Percentiles rank a stretch among this genome's conserved stretches.
phyloP scores from a whole-genome alignment of 495 filamentous ascomycete species.

The Gamarada debralockiae region DNA sequence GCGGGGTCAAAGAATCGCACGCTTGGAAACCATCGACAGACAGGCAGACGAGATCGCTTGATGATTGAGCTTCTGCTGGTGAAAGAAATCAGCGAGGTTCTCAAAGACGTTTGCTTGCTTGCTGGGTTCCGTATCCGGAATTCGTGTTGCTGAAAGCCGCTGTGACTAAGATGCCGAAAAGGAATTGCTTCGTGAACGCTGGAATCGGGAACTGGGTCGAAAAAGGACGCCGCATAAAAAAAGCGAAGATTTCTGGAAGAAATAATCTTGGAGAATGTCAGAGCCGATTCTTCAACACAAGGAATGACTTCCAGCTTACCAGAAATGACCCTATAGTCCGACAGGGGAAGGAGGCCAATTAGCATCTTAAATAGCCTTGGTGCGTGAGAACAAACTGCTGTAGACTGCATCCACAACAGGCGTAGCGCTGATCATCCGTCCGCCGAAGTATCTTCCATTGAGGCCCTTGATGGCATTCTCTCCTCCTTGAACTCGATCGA shows the following conservation, averaged over 20 bases:
- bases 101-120: conserved; percentile 5
- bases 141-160: neutral
- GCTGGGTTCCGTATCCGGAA: neutral
- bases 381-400: conserved; percentile 91
- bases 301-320: conserved; percentile 13
- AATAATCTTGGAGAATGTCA: neutral
- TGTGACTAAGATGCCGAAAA: neutral
- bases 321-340: conserved; percentile 26
- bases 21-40: neutral
- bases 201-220: neutral
- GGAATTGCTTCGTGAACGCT: neutral
- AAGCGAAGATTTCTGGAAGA: neutral
- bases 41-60: neutral
- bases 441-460: conserved; percentile 94
- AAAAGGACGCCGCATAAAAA: neutral
- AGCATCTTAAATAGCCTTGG: conserved; percentile 62
- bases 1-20: conserved; percentile 3
- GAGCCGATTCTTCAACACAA: neutral
- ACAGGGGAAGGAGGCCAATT: conserved; percentile 36
- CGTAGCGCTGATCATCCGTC: conserved; percentile 82
- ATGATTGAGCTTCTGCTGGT: conserved; percentile 15
- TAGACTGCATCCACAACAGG: conserved; percentile 98
- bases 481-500: conserved; percentile 88
- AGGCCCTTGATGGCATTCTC: conserved; percentile 97
- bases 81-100: conserved; percentile 23